Conservation (phyloP, 192 early-diverging fungal genomes). For the Gryganskiella cystojenkinii region DNA sequence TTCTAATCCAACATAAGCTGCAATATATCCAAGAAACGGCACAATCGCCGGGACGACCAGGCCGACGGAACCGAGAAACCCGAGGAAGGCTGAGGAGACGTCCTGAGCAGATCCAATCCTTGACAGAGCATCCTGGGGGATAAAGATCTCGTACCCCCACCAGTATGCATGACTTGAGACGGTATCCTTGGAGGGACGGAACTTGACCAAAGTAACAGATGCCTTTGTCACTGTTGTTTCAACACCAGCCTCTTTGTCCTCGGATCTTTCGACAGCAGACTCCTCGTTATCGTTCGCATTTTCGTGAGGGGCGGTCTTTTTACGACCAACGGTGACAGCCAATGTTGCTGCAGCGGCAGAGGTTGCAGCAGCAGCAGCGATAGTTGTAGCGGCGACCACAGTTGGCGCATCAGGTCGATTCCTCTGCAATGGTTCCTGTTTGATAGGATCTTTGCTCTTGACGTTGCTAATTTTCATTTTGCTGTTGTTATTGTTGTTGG, state of each 20-base stretch:
- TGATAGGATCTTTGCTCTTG: no score
- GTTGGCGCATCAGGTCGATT: constrained; percentile 14
- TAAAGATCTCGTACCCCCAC: constrained; percentile 61
- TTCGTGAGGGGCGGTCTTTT: background rate
- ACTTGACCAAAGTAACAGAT: constrained; percentile 21
- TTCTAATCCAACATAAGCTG: constrained; percentile 56
- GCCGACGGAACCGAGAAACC: constrained; percentile 51
- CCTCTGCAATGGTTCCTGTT: no score
- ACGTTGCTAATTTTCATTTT: no score
- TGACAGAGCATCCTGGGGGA: constrained; percentile 50
- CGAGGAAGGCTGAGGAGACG: constrained; percentile 49
- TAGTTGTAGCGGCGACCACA: constrained; percentile 34
- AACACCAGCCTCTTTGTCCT: background rate
- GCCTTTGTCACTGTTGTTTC: constrained; percentile 1
- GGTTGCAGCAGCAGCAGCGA: constrained; percentile 44
- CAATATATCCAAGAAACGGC: constrained; percentile 56
- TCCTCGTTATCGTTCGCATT: no score
- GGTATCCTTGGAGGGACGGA: constrained; percentile 31
- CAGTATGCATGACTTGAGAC: constrained; percentile 51
- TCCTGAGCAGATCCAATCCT: constrained; percentile 53
- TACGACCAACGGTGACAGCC: constrained; percentile 11
- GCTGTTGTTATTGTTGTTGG: no score
- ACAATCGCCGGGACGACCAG: constrained; percentile 46
- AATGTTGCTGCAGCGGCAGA: constrained; percentile 37
- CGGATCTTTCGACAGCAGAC: background rate